Percentiles rank a stretch among this genome's conserved stretches.
These are phyloP conservation scores for Penicillium steckii DNA, from an alignment of 495 filamentous ascomycete genomes.

Conservation along the genomic window DNA sequence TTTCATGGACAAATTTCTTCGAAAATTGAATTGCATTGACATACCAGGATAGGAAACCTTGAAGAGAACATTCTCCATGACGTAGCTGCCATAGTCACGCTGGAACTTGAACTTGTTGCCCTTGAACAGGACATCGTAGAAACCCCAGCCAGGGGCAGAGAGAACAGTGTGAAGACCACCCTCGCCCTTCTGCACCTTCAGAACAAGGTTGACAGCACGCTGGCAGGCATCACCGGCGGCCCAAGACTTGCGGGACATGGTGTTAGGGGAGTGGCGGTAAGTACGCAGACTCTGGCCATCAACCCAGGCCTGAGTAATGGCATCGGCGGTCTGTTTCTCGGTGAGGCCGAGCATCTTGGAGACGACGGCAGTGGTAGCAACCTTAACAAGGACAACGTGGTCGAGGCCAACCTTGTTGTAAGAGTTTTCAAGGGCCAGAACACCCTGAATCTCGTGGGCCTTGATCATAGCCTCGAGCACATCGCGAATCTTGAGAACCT, in stretches of 20 bases:
- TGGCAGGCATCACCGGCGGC: constrained; percentile 97
- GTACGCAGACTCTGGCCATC: constrained; percentile 95
- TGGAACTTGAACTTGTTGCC: constrained; percentile 95
- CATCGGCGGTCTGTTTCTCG: constrained; percentile 90
- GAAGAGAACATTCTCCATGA: constrained; percentile 99
- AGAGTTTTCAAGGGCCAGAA: constrained; percentile 93
- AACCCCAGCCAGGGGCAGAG: constrained; percentile 92
- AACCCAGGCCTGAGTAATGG: constrained; percentile 94
- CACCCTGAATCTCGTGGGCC: constrained; percentile 98
- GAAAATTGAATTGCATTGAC: constrained; percentile 17
- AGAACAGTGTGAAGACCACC: constrained; percentile 88
- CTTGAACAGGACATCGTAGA: constrained; percentile 97
- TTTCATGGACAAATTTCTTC: neutral
- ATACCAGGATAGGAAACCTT: constrained; percentile 96
- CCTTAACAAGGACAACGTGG: constrained; percentile 97
- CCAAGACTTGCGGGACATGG: constrained; percentile 99
- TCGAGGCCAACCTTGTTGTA: constrained; percentile 98
- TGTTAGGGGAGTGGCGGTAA: constrained; percentile 96
- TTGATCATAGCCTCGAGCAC: constrained; percentile 99
- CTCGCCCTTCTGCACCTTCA: constrained; percentile 93
- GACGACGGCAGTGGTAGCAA: constrained; percentile 91
- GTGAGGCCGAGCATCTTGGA: constrained; percentile 88
- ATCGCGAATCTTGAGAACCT: constrained; percentile 81
- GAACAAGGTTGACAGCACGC: constrained; percentile 87
- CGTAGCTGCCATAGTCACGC: constrained; percentile 93